Conservation (phyloP, 768 basidiomycete species). For the Mycena amicta region DNA sequence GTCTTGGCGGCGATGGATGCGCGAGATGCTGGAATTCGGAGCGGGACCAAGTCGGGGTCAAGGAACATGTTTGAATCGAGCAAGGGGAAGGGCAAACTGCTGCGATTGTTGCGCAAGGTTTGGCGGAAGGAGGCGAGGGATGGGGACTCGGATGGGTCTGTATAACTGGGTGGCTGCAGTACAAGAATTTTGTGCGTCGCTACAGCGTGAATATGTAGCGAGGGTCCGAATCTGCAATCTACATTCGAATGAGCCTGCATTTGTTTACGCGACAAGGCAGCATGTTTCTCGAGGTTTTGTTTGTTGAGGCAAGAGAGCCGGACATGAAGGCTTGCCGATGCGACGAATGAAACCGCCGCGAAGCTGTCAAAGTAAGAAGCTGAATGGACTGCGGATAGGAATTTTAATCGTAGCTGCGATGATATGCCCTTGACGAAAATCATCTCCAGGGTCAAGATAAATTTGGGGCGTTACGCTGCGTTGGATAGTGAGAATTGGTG, state of each 20-base stretch:
- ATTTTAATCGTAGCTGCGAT: neutral
- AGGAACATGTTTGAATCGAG: neutral
- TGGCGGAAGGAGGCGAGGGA: neutral
- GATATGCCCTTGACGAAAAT: neutral
- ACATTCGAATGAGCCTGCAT: neutral
- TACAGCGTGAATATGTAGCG: neutral
- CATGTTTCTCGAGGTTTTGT: neutral
- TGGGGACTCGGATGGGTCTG: neutral
- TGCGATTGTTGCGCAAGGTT: neutral
- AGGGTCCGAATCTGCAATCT: neutral
- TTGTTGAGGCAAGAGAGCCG: neutral
- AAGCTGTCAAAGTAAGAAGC: neutral
- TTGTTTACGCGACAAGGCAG: neutral
- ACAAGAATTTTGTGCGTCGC: neutral
- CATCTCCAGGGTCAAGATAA: neutral
- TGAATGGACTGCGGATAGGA: neutral
- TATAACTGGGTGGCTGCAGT: neutral
- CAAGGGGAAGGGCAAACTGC: neutral
- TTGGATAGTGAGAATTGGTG: neutral
- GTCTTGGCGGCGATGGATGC: slow-evolving; percentile 34
- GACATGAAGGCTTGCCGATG: neutral
- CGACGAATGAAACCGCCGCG: neutral
- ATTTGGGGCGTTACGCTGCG: too few relatives aligned
- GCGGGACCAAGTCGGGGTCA: neutral
- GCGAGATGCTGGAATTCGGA: slow-evolving; percentile 23